These are phyloP conservation scores for Dorcoceras hygrometricum DNA, from an alignment of 257 asterid species.

Conservation along the genomic window DNA sequence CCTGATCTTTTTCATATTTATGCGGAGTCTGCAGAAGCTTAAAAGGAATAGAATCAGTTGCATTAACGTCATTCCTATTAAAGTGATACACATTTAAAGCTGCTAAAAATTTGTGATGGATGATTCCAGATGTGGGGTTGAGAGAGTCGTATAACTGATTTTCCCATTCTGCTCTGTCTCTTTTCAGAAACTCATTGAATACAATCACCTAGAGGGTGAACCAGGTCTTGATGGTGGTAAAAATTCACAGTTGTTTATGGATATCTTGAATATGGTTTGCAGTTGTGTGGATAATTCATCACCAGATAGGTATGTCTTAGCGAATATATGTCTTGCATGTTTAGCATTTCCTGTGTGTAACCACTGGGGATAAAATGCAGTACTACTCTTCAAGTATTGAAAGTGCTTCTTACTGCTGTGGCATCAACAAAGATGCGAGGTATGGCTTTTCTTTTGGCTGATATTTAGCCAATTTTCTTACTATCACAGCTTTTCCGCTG, in stretches of 20 bases:
- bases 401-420: slow-evolving; percentile 95
- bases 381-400: slow-evolving; percentile 93
- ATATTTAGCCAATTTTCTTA: slow-evolving; percentile 21
- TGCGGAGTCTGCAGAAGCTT: slow-evolving; percentile 1
- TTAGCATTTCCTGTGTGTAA: slow-evolving; percentile 27
- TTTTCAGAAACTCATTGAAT: slow-evolving; percentile 91
- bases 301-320: slow-evolving; percentile 73
- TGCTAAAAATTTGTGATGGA: slow-evolving; percentile 14
- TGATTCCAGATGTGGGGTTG: slow-evolving; percentile 18
- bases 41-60: not conserved
- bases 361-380: slow-evolving; percentile 51
- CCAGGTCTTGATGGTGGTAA: slow-evolving; percentile 90
- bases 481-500: slow-evolving; percentile 8
- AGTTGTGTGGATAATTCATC: slow-evolving; percentile 90
- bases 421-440: slow-evolving; percentile 94
- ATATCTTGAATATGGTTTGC: slow-evolving; percentile 84
- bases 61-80: slow-evolving; percentile 22
- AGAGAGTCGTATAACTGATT: slow-evolving; percentile 10
- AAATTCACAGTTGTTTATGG: slow-evolving; percentile 67
- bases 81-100: slow-evolving; percentile 12
- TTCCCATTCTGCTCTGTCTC: slow-evolving; percentile 19
- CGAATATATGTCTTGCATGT: slow-evolving; percentile 17
- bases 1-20: slow-evolving; percentile 7
- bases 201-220: slow-evolving; percentile 96
- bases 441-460: slow-evolving; percentile 32